Conservation (phyloP, 306 rosid genomes). For the Astragalus glycyphyllos region DNA sequence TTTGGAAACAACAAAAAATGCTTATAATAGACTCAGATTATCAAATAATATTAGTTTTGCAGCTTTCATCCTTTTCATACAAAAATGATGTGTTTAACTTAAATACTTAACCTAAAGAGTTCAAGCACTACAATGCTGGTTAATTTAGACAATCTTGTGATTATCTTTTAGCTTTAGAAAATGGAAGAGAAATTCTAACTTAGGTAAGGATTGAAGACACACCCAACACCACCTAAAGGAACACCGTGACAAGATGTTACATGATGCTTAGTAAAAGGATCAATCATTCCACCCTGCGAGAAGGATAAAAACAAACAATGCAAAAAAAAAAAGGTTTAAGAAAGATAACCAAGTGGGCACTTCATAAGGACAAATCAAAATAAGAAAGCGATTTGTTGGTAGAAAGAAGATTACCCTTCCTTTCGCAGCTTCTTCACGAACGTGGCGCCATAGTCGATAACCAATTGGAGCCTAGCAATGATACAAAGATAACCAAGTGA, state of each 20-base stretch:
- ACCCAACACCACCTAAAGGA: constrained; percentile 96
- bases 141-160: neutral
- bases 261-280: constrained; percentile 72
- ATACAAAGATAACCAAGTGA: neutral
- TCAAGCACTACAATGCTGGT: constrained; percentile 20
- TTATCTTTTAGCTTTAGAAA: constrained; percentile 32
- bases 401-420: constrained; percentile 68
- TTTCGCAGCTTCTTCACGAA: constrained; percentile 67
- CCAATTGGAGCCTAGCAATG: constrained; percentile 80
- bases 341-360: constrained; percentile 32
- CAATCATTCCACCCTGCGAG: constrained; percentile 55
- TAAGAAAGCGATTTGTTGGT: constrained; percentile 7
- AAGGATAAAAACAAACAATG: constrained; percentile 37
- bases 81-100: neutral
- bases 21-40: neutral
- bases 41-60: constrained; percentile 6
- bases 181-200: constrained; percentile 25
- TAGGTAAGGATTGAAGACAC: constrained; percentile 41
- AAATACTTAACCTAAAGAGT: constrained; percentile 5
- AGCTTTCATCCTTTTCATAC: neutral
- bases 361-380: constrained; percentile 37
- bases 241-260: constrained; percentile 73
- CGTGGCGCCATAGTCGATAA: constrained; percentile 68
- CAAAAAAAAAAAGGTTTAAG: constrained; percentile 11
- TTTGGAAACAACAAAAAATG: constrained; percentile 33